Evolutionary conservation across 1,284 basidiomycete genomes (phyloP), one percentile per base, ranked within the genome.

Genomic region (Cryptococcus sp.): DNA sequence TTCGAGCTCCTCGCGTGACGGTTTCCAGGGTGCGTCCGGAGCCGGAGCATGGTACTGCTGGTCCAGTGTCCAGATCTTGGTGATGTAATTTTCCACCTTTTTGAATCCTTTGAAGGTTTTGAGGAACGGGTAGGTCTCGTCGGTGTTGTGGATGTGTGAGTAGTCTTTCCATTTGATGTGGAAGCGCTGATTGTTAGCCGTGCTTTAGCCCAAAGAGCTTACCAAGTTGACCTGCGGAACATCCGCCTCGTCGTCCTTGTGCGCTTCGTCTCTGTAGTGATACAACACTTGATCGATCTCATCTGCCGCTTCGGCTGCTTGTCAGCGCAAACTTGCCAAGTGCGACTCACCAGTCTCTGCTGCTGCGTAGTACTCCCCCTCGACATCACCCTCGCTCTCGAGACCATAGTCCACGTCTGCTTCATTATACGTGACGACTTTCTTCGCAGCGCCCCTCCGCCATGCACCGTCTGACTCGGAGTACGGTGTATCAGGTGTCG

Each of bases 61-160:
- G 79, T 91, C 91, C 1, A 81, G 87, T 84, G 71, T 65, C 76
- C 81, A 83, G 40, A 84, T 78, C 19, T 87, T 85, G 75, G 95
- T 95, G 83, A 99, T 96, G 80, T 99, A 99, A 81, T 99, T 99
- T 80, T 98, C 95, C 59, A 99, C 92, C 57, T 93, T 90, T 80
- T 99, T 99, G 74, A 97, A 84, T 31, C 91, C 88, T 77, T 93
- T 93, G 65, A 62, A 74, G 1, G 65, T 65, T 65, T 81, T 81
- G 59, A 98, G 81, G 77, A 96, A 98, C 71, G 93, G 88, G 81
- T 96, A 97, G 13, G 88, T 88, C 80, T 99, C 95, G 75, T 98
- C 94, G 11, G 94, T 99, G 75, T 99, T 96, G 81, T 94, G 91
- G 17, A 94, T 83, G 75, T 94, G 91, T 15, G 91, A 94, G 76